Evolutionary conservation across 2,329 filamentous ascomycete species (phyloP).

Genomic region (Bipolaris sorokiniana): DNA sequence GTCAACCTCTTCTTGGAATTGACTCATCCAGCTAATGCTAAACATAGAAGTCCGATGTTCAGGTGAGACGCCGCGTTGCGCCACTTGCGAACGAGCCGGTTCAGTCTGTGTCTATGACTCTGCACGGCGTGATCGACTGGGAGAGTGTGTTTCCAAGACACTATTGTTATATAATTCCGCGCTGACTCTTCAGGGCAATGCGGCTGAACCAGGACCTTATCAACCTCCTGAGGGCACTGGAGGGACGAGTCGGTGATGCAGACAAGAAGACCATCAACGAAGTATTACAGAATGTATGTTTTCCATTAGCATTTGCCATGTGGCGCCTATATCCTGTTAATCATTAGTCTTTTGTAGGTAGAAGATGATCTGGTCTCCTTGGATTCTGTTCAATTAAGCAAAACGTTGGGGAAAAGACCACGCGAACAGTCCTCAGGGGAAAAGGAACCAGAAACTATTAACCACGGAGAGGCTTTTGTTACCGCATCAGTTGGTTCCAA

Average conservation of each 20-base stretch:
- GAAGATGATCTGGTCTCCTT: constrained; percentile 26
- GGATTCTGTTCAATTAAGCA: background rate
- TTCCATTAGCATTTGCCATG: background rate
- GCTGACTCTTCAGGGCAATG: constrained; percentile 23
- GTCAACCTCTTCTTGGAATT: background rate
- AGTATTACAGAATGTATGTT: constrained; percentile 27
- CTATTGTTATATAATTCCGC: background rate
- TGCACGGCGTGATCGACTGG: constrained; percentile 32
- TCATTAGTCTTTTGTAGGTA: constrained; percentile 12
- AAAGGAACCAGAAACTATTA: background rate
- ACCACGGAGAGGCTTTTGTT: constrained; percentile 28
- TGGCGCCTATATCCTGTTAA: background rate
- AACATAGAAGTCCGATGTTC: constrained; percentile 33
- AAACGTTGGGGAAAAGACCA: constrained; percentile 25
- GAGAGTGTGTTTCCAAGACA: constrained; percentile 19
- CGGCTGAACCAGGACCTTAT: constrained; percentile 28
- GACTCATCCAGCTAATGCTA: background rate
- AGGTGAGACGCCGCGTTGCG: constrained; percentile 29
- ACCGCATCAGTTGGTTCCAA: constrained; percentile 37
- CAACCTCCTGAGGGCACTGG: constrained; percentile 26
- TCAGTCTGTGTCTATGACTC: constrained; percentile 31
- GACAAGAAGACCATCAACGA: constrained; percentile 27
- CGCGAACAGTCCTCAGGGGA: constrained; percentile 4
- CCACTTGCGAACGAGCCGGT: constrained; percentile 22
- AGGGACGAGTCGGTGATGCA: constrained; percentile 16